Percentiles rank a stretch among this genome's conserved stretches.
Evolutionary conservation across 2,329 filamentous ascomycete species (phyloP).

Genomic region (Fusarium irregulare): DNA sequence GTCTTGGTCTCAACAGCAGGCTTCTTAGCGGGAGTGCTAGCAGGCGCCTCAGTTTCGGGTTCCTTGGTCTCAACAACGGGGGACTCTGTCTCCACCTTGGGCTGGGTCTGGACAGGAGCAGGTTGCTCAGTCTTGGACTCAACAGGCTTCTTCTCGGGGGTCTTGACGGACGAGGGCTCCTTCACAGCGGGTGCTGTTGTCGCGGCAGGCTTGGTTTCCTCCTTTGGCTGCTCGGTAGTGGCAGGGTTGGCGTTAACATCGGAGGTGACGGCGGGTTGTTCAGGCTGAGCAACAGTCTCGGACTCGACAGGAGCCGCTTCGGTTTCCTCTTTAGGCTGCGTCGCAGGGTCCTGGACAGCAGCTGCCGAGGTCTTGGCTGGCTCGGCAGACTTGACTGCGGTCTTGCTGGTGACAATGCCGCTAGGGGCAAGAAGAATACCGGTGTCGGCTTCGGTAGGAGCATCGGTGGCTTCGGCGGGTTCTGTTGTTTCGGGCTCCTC

Average conservation of each 20-base stretch:
- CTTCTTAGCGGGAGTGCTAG: neutral
- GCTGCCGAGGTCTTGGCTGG: slow-evolving; percentile 22
- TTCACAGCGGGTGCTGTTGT: slow-evolving; percentile 20
- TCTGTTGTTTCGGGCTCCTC: slow-evolving; percentile 28
- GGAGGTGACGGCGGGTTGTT: slow-evolving; percentile 7
- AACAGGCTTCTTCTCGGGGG: slow-evolving; percentile 19
- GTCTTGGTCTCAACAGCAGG: slow-evolving; percentile 18
- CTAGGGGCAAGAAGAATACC: slow-evolving; percentile 45
- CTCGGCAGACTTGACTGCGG: slow-evolving; percentile 1
- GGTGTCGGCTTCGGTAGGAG: slow-evolving; percentile 33
- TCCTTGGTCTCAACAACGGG: neutral
- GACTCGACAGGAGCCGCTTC: slow-evolving; percentile 4
- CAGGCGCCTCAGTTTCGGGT: slow-evolving; percentile 9
- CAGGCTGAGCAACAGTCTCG: neutral
- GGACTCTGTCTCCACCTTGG: slow-evolving; percentile 1
- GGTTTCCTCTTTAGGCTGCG: slow-evolving; percentile 14
- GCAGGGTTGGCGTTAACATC: slow-evolving; percentile 2
- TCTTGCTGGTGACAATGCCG: slow-evolving; percentile 42
- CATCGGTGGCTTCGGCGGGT: slow-evolving; percentile 4
- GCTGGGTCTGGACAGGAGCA: slow-evolving; percentile 8
- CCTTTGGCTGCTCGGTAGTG: slow-evolving; percentile 24
- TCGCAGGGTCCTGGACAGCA: slow-evolving; percentile 11
- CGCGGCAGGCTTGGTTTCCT: slow-evolving; percentile 24
- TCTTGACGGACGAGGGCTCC: slow-evolving; percentile 13
- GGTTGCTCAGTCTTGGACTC: slow-evolving; percentile 26